Conservation (phyloP, 2,329 filamentous ascomycete genomes). For the Colletotrichum lentis region DNA sequence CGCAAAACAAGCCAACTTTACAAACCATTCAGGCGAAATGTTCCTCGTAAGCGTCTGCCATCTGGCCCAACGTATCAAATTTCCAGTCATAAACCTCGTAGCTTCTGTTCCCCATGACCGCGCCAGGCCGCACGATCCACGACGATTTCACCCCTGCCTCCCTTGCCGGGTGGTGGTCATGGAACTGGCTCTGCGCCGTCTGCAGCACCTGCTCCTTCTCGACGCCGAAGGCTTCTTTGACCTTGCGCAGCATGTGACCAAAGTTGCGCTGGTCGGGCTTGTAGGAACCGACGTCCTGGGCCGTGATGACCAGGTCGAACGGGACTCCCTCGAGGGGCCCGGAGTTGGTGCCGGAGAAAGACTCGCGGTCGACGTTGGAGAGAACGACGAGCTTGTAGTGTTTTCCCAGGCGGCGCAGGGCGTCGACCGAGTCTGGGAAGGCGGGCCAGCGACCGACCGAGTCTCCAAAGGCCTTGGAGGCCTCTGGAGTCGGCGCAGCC, state of each 20-base stretch:
- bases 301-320: constrained; percentile 72
- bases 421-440: constrained; percentile 67
- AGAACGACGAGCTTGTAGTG: constrained; percentile 66
- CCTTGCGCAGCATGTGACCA: constrained; percentile 66
- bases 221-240: constrained; percentile 63
- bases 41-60: constrained; percentile 66
- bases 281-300: constrained; percentile 75
- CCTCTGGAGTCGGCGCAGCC: constrained; percentile 46
- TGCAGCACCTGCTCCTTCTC: constrained; percentile 65
- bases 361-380: constrained; percentile 64
- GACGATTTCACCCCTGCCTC: constrained; percentile 63
- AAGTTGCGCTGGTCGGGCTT: constrained; percentile 75
- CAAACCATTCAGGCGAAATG: constrained; percentile 33
- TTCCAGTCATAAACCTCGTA: constrained; percentile 60
- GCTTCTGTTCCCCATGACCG: constrained; percentile 54
- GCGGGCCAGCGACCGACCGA: constrained; percentile 64
- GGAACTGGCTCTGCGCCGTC: constrained; percentile 73
- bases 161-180: constrained; percentile 73
- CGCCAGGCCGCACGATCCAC: constrained; percentile 66
- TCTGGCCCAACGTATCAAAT: constrained; percentile 65
- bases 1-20: no score
- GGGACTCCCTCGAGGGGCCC: constrained; percentile 58
- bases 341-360: constrained; percentile 55
- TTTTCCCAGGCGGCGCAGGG: constrained; percentile 58
- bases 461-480: constrained; percentile 60